Evolutionary conservation across 2,329 filamentous ascomycete genomes (phyloP), one percentile per base, ranked within the genome.

Genomic region (Sporothrix globosa): DNA sequence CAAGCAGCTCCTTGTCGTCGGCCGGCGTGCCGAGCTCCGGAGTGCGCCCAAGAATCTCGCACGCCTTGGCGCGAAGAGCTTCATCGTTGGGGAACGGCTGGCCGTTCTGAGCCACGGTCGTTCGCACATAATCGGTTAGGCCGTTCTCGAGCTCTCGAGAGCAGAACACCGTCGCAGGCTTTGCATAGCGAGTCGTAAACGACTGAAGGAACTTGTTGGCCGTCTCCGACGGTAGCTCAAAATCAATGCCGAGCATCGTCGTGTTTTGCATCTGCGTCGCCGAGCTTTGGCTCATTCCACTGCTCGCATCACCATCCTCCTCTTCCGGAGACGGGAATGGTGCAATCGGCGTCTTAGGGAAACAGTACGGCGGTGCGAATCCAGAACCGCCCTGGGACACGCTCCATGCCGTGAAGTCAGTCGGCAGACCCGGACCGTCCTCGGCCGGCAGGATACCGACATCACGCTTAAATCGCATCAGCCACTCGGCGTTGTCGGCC

Each of bases 401-500:
- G 60, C 81, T 81, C 86, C 86, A 88, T 0, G 80, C 76, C 7
- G 76, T 72, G 30, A 77, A 79, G 1, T 76, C 73, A 1, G 71
- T 21, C 0, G 82, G 80, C 0, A 89, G 80, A 2, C 86, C 86
- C 0, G 86, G 86, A 0, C 86, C 85, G 4, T 80, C 78, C 11
- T 81, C 79, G n/a, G 81, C 77, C 0, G 80, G 79, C 2, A 85
- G 77, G 41, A 90, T 84, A 21, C 86, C 86, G 0, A 80, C 82
- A 63, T 87, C 83, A 13, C 86, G 83, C 77, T 90, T 90, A 80
- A 90, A 89, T 58, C 87, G 83, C 70, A 83, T 81, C 14, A 90
- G 81, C 88, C 88, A 90, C 77, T 90, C 87, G 0, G 81, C 82
- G 73, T 90, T 89, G 75, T 90, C 88, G 41, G 87, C 87, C 0